phyloP scores from a whole-genome alignment of 208 protist species.

The Leishmania major region DNA sequence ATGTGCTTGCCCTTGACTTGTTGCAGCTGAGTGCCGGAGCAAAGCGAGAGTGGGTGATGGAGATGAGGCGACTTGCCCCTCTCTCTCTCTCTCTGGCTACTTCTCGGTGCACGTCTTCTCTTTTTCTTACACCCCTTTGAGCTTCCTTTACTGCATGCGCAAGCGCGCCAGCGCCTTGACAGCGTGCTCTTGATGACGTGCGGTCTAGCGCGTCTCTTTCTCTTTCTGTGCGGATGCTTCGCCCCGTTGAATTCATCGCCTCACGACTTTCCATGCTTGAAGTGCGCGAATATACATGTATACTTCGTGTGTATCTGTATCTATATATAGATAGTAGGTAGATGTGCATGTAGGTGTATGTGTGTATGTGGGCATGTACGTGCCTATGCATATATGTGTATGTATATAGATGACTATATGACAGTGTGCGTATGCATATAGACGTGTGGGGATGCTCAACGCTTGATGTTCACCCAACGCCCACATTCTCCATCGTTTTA shows the following conservation, averaged over 20 bases:
- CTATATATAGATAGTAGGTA: too few relatives aligned
- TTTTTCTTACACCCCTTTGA: background rate
- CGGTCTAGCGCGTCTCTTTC: background rate
- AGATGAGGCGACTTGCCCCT: background rate
- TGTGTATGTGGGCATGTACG: too few relatives aligned
- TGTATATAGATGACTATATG: conserved; percentile 12
- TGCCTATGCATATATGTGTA: conserved; percentile 5
- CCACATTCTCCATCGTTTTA: background rate
- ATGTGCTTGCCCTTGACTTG: background rate
- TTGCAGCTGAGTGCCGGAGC: background rate
- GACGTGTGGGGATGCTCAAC: background rate
- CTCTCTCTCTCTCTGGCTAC: background rate
- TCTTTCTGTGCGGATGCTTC: background rate
- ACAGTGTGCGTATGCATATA: background rate
- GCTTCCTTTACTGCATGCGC: background rate
- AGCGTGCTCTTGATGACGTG: background rate
- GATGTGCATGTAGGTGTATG: background rate
- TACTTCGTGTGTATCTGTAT: too few relatives aligned
- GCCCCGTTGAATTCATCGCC: background rate
- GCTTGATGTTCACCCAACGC: background rate
- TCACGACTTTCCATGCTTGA: background rate
- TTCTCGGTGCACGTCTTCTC: background rate
- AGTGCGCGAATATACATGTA: background rate
- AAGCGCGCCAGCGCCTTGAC: background rate
- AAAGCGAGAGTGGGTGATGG: background rate